Percentiles rank a stretch among this genome's conserved stretches.
Evolutionary conservation across 306 rosid species (phyloP).

Genomic region (Vicia sativa): DNA sequence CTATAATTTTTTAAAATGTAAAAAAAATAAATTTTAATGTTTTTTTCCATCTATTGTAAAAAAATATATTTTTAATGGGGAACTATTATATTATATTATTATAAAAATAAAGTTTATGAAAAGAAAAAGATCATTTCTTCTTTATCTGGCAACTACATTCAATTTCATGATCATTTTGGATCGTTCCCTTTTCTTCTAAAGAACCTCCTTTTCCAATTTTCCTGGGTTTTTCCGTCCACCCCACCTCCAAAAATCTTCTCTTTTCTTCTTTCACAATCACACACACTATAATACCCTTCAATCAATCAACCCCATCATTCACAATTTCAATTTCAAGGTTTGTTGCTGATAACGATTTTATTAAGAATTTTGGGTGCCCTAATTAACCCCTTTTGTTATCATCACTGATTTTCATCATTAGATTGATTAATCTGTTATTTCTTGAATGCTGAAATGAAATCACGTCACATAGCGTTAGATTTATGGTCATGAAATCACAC

Average conservation of each 20-base stretch:
- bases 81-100: too few species aligned
- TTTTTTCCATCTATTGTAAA: too few species aligned
- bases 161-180: neutral
- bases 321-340: constrained; percentile 21
- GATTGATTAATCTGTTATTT: neutral
- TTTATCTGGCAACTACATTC: neutral
- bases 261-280: neutral
- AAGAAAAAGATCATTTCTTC: neutral
- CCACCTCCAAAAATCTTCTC: neutral
- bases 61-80: too few species aligned
- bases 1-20: too few species aligned
- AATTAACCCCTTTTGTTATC: neutral
- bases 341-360: neutral
- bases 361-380: constrained; percentile 20
- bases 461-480: neutral
- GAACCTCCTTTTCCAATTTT: neutral
- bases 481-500: constrained; percentile 1
- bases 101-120: too few species aligned
- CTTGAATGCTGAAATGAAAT: neutral
- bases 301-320: neutral
- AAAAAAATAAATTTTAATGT: too few species aligned
- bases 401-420: neutral
- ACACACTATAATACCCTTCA: neutral
- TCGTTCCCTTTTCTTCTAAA: neutral
- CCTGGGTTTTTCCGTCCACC: neutral